Base-by-base conservation (phyloP, 306 rosid genomes). In the Coriaria nepalensis region DNA sequence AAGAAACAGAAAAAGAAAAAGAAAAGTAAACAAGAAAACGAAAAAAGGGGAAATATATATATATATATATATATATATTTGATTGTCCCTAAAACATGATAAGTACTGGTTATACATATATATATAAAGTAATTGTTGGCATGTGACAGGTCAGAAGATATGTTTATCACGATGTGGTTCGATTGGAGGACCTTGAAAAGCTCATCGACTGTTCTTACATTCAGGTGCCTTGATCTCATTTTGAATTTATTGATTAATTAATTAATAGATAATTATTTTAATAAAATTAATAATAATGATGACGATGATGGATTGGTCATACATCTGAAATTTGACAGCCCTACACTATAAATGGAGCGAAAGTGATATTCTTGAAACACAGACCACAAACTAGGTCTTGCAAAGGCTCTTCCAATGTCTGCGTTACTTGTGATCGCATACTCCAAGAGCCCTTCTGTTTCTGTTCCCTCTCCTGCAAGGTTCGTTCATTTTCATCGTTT, bases 391-490 rank as follows among this genome's bases (percentile, higher is more conserved):
- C 93, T 32, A 70, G 79, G 59, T 70, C 81, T 59, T 73, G 76
- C 83, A 83, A 76, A 61, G 88, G 81, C 36, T 48, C 86, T 49
- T 63, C 83, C 73, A 87, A 87, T 15, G 65, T 73, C 55, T 87
- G 96, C 74, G 72, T 67, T 65, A 80, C 96, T 42, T 87, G 96
- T 53, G 93, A 83, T 61, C 68, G 96, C 68, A 83, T 83, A 68
- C 96, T 87, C 57, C 96, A 87, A 62, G 81, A 87, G 29, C 94
- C 96, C 7, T 87, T 87, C 56, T 85, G 72, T 49, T 87, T 78
- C 73, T 87, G 96, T 39, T 87, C 96, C 49, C 94, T 87, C 55
- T 78, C 96, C 10, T 87, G 96, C 94, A 87, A 87, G 96, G 96
- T 75, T 38, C 43, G 29, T 13, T 77, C 52, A 36, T 10, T 13